Base-by-base conservation (phyloP, 2,329 filamentous ascomycete species). In the Fusarium sp. region DNA sequence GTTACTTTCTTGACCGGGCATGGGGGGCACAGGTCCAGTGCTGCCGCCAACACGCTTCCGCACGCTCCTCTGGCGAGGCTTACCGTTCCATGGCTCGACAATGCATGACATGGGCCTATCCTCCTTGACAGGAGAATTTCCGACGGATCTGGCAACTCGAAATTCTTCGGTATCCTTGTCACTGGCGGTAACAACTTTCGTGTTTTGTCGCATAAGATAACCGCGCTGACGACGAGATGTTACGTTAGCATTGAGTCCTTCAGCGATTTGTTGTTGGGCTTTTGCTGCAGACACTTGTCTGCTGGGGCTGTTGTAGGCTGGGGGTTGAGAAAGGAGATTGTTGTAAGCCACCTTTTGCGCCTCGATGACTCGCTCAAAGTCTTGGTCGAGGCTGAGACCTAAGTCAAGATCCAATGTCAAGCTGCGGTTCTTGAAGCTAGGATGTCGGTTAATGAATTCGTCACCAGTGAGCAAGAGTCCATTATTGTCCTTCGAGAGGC, bases 161-260 rank as follows among this genome's bases (percentile, higher is more conserved):
- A 83, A 72, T 82, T 91, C 79, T 80, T 92, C 85, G 36, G 85
- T 83, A 70, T 92, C 87, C 73, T 92, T 92, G 81, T 94, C 92
- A 80, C 92, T 97, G n/a, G 96, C 96, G 54, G 97, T 91, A 55
- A 99, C 94, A 59, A 99, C 89, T 82, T 98, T 98, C 7, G 95
- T 98, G 83, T 98, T 99, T 78, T 99, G 95, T 78, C 96, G 91
- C 95, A 98, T 99, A 49, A 98, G 87, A 79, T 99, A 99, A 62
- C 96, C 96, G 85, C 97, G 95, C 95, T 98, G 93, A 90, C 87
- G 87, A 75, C 82, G 86, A 76, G 84, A 78, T 79, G 81, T 87
- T 78, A 85, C 79, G 87, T 94, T 91, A 94, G 92, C 87, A 90
- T 87, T 82, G 71, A 75, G 53, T 64, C 68, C 68, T 68, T 72